Evolutionary conservation across 352 stramenopile species (phyloP), one percentile per base, ranked within the genome.

Genomic region (Discostella stelligera): DNA sequence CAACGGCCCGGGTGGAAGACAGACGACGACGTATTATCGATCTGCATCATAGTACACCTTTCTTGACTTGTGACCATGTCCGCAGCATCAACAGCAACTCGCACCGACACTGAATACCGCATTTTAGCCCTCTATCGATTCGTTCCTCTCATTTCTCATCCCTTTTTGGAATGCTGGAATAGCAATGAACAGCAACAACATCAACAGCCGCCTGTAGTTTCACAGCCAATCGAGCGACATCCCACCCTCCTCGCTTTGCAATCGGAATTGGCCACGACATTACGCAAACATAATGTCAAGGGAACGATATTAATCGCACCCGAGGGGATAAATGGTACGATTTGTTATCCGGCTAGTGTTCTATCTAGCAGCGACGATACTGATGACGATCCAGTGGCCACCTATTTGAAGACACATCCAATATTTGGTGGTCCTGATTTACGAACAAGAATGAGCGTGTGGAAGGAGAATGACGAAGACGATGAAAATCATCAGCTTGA

Each of bases 311-410:
- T 92, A 49, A 20, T 90, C 9, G 82, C 86, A 7, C 37, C 73
- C 14, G 86, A 92, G 66, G 86, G 87, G 2, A 91, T 92, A 53
- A 92, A 92, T 71, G 87, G 87, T 20, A 92, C 87, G 0, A 88
- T 92, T 79, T 90, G 79, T 48, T 90, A 89, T 79, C 84, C 84
- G 9, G 77, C 67, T 14, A 44, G 37, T 44, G 37, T 10, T 44
- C 7, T 1, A 13, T 2, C 7, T 44, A 6, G 27, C 16, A 23
- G 50, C 14, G 37, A 58, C 37, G 52, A 60, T 8, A n/a, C 18
- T n/a, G 52, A 60, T n/a, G 27, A 69, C 23, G 68, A 79, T 71
- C 65, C 75, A 23, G 59, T 78, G 55, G 39, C 23, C 18, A 63
- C 14, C 13, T 80, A 66, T 64, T 46, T 76, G 10, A 66, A 56